Evolutionary conservation across 257 asterid genomes (phyloP), one percentile per base, ranked within the genome.

Genomic region (Prunella vulgaris): DNA sequence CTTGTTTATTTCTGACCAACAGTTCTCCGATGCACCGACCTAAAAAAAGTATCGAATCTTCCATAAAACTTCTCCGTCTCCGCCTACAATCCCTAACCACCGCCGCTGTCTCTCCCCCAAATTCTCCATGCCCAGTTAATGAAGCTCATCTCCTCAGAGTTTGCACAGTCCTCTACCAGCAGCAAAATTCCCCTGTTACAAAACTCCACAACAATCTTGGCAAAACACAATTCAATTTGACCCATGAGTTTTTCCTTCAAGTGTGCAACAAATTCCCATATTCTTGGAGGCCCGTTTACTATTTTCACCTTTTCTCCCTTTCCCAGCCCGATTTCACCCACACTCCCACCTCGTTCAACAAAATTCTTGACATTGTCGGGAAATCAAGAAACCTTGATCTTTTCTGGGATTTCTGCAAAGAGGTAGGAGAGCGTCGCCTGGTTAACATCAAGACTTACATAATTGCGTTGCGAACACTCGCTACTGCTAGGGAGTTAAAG

Each of bases 111-210:
- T 33, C 76, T n/a, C 3, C 76, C 1, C 69, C 60, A 5, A 69
- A 49, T 33, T 69, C 81, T 58, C 71, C 56, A 30, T 18, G 71
- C 33, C 87, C 91, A 4, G 79, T 87, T 4, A 68, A 90, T 32
- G 88, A 86, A 74, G 76, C 88, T 65, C 95, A 88, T 57, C 89
- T 93, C 48, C 80, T 85, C 51, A 81, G 90, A 73, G 86, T 93
- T 48, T 93, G 89, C 79, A 93, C 96, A 18, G 71, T 93, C 73
- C 97, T 93, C 81, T 88, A 90, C 89, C 99, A 90, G 48, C 97
- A 93, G 64, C 97, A 93, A 24, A 58, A 84, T 72, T 84, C 92
- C 69, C 64, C 94, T 0, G 77, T 80, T 13, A 51, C 78, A 30
- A 88, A 77, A 62, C 92, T 90, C 80, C 89, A 81, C 74, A 66